Evolutionary conservation across 2,329 filamentous ascomycete genomes (phyloP).

Genomic region (Beauveria brongniartii): DNA sequence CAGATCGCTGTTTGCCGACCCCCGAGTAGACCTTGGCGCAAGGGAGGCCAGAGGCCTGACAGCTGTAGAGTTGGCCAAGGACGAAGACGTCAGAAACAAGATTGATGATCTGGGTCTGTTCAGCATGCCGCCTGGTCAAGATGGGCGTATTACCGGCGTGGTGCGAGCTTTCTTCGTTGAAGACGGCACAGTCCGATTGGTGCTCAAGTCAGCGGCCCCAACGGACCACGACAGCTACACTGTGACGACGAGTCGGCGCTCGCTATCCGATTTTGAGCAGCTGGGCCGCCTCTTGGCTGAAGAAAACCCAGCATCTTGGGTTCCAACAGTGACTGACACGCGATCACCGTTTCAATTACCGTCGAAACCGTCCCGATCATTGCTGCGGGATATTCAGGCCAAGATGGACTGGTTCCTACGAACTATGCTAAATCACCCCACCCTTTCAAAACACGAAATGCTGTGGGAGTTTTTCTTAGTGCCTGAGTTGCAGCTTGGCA

Average conservation of each 20-base stretch:
- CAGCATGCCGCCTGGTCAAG: constrained; percentile 59
- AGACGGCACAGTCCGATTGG: constrained; percentile 84
- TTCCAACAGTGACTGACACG: constrained; percentile 69
- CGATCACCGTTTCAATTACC: constrained; percentile 89
- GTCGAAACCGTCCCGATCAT: constrained; percentile 78
- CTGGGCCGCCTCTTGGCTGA: constrained; percentile 73
- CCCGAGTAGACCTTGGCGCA: constrained; percentile 75
- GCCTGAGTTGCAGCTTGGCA: constrained; percentile 80
- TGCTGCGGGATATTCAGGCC: constrained; percentile 80
- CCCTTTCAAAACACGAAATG: constrained; percentile 93
- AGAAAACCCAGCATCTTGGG: constrained; percentile 93
- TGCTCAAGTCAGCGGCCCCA: constrained; percentile 87
- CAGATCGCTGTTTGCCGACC: constrained; percentile 75
- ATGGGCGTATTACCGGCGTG: constrained; percentile 82
- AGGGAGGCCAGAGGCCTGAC: constrained; percentile 84
- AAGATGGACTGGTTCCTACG: constrained; percentile 82
- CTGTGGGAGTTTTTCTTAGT: constrained; percentile 99
- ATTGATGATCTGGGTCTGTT: constrained; percentile 92
- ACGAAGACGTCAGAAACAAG: constrained; percentile 92
- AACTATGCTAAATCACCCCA: constrained; percentile 78
- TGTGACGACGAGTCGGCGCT: constrained; percentile 87
- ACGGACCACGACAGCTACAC: constrained; percentile 77
- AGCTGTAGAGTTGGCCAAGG: constrained; percentile 92
- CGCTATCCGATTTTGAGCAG: constrained; percentile 83
- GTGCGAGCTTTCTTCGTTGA: constrained; percentile 96